These are phyloP conservation scores for Fusarium sp. DNA, from an alignment of 2,329 filamentous ascomycete species.

Conservation along the genomic window DNA sequence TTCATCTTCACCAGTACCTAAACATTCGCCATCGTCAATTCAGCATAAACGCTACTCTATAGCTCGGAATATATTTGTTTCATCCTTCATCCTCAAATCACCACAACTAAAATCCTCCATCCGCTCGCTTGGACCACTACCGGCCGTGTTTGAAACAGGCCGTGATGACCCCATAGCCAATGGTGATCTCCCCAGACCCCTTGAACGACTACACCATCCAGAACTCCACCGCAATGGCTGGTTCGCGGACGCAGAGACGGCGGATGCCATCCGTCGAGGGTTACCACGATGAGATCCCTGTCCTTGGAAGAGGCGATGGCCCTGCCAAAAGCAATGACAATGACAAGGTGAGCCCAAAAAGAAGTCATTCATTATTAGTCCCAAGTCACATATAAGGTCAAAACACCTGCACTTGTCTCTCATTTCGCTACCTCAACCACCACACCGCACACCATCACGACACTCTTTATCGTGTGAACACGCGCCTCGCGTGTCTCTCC, in stretches of 20 bases:
- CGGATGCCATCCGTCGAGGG: slow-evolving; percentile 26
- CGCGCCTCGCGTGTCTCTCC: slow-evolving; percentile 41
- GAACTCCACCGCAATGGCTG: slow-evolving; percentile 34
- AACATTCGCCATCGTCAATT: neutral
- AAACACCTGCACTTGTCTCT: slow-evolving; percentile 18
- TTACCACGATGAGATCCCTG: slow-evolving; percentile 38
- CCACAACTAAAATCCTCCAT: neutral
- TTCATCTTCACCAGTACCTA: neutral
- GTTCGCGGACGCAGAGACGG: slow-evolving; percentile 29
- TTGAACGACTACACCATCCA: slow-evolving; percentile 28
- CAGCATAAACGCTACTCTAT: neutral
- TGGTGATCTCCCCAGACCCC: slow-evolving; percentile 25
- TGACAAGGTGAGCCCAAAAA: slow-evolving; percentile 24
- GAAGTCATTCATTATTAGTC: slow-evolving; percentile 6
- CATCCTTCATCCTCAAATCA: slow-evolving; percentile 13
- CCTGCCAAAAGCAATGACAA: neutral
- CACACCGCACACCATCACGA: slow-evolving; percentile 28
- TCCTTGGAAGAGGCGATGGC: slow-evolving; percentile 3
- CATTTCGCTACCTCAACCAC: slow-evolving; percentile 12
- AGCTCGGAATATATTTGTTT: slow-evolving; percentile 13
- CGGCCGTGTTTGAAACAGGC: slow-evolving; percentile 34
- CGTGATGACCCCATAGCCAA: slow-evolving; percentile 34
- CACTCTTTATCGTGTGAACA: slow-evolving; percentile 43
- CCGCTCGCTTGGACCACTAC: slow-evolving; percentile 20
- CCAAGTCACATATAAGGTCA: slow-evolving; percentile 18